Evolutionary conservation across 306 rosid species (phyloP).

Genomic region (Trifolium pratense): DNA sequence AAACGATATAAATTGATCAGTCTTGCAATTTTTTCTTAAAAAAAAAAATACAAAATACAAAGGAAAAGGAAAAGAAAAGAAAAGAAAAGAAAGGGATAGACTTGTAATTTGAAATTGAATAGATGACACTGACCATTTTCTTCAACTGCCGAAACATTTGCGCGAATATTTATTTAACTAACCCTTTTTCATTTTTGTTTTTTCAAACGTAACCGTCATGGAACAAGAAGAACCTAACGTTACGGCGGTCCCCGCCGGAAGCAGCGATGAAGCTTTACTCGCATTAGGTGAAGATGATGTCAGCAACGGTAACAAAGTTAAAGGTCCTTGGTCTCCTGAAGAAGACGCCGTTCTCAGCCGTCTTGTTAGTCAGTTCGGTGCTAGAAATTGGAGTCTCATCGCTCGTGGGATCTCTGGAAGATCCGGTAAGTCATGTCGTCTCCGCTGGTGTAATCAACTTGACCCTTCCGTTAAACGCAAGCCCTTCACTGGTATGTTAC

Average conservation of each 20-base stretch:
- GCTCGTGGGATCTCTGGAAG: constrained; percentile 90
- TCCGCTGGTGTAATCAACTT: constrained; percentile 96
- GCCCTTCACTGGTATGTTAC: constrained; percentile 71
- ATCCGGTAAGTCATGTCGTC: constrained; percentile 96
- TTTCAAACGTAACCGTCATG: constrained; percentile 37
- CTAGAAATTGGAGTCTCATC: constrained; percentile 90
- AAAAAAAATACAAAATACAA: no score
- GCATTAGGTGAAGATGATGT: constrained; percentile 33
- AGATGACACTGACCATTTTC: background rate
- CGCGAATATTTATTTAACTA: constrained; percentile 29
- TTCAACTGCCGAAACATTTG: constrained; percentile 45
- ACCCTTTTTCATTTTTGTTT: constrained; percentile 18
- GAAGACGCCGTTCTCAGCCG: constrained; percentile 83
- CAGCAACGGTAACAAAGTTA: constrained; percentile 60
- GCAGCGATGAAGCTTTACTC: constrained; percentile 60
- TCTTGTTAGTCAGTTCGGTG: constrained; percentile 85
- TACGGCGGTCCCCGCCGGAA: constrained; percentile 44
- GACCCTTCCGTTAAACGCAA: constrained; percentile 94
- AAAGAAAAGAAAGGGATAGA: background rate
- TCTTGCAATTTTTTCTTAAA: no score
- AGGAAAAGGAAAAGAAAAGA: background rate
- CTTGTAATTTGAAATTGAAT: background rate
- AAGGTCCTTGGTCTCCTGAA: constrained; percentile 95
- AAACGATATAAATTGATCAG: no score
- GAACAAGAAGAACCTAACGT: constrained; percentile 46